Conservation (phyloP, 2,329 filamentous ascomycete species). For the Sporothrix euskadiensis region DNA sequence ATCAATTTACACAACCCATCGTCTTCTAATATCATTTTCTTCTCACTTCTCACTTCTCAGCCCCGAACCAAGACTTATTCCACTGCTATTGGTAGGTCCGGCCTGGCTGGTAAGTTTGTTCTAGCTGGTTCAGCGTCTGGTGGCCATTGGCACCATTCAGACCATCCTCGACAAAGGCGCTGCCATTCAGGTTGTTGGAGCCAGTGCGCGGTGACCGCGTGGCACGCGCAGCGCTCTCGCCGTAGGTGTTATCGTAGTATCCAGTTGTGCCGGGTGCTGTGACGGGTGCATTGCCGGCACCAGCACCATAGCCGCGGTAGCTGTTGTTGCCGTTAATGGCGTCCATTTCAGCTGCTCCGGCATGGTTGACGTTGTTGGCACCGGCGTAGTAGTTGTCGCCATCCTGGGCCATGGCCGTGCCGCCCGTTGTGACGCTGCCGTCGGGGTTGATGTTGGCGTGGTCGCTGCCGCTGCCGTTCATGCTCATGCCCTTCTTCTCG, state of each 20-base stretch:
- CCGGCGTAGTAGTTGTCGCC: slow-evolving; percentile 12
- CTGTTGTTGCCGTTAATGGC: neutral
- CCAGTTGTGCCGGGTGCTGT: neutral
- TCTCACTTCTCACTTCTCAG: neutral
- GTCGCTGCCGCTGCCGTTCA: neutral
- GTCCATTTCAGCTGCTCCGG: neutral
- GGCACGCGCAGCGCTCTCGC: slow-evolving; percentile 30
- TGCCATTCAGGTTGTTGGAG: slow-evolving; percentile 1
- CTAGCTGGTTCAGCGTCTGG: slow-evolving; percentile 10
- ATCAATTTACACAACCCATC: neutral
- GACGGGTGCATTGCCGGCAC: neutral
- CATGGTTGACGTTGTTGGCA: neutral
- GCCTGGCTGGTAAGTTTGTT: slow-evolving; percentile 23
- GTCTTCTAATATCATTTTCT: neutral
- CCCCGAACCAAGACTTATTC: neutral
- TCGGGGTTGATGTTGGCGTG: neutral
- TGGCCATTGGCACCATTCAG: neutral
- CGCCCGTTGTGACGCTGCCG: neutral
- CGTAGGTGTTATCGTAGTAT: slow-evolving; percentile 25
- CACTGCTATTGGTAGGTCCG: slow-evolving; percentile 23
- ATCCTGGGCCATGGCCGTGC: neutral
- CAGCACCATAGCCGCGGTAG: neutral
- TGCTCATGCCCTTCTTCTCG: slow-evolving; percentile 9
- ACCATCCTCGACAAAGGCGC: slow-evolving; percentile 5
- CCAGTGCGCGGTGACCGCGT: slow-evolving; percentile 23